Evolutionary conservation across 352 stramenopile species (phyloP), one percentile per base, ranked within the genome.

Genomic region (Globisporangium rhizosaccharum): DNA sequence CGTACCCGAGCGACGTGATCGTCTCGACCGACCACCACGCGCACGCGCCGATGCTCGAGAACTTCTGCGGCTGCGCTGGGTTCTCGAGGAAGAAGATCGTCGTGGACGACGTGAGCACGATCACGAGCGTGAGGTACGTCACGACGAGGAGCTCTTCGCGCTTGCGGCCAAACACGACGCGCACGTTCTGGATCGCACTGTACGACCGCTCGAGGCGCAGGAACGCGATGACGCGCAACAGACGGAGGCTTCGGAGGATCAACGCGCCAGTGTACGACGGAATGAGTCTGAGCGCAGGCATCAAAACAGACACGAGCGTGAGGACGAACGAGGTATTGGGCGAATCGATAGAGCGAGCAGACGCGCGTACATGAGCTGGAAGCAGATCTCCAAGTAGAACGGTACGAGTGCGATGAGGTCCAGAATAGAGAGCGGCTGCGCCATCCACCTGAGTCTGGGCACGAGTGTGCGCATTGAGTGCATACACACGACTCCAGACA

Each of bases 41-140:
- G 39, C 65, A 78, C 6, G 75, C 65, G 15, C 74, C 65, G 49
- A 88, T 72, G 63, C 56, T 82, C 6, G 76, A 71, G 44, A 87
- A 87, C 8, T 76, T 57, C 10, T 53, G 66, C 2, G 78, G 76
- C 56, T 88, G 76, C 3, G 70, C 68, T 25, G 54, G 41, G 53
- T 84, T 71, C 66, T 88, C 76, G 26, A 88, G 51, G 41, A 87
- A 88, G 63, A 81, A 87, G 59, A 87, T 85, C 48, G 80, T 61
- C 39, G 81, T 73, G 8, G 78, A 84, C n/a, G 74, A 71, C 9
- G 75, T 80, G 42, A 88, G 71, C 20, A 88, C 63, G 9, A 86
- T 56, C 20, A 88, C 62, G 7, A 69, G 65, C 6, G 75, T 82
- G 28, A 88, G 64, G 51, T 87, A 88, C 48, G 73, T 68, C 26